phyloP scores from a whole-genome alignment of 805 yeast genomes.

The Cyberlindnera petersonii region DNA sequence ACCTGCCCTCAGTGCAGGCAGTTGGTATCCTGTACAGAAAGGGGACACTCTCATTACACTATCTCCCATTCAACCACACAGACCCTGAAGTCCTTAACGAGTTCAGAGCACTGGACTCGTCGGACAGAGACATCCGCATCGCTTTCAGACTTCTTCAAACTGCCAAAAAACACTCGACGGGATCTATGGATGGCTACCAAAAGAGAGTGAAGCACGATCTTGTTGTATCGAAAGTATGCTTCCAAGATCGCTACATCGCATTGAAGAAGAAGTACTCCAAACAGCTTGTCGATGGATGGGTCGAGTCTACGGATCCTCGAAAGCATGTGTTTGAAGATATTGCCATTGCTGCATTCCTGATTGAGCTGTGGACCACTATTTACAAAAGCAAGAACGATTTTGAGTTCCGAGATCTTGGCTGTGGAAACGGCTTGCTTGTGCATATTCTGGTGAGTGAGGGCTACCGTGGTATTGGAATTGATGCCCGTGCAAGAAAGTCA shows the following conservation, averaged over 20 bases:
- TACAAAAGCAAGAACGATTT: constrained; percentile 40
- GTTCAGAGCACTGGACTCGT: constrained; percentile 34
- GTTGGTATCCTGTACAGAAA: constrained; percentile 61
- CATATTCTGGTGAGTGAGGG: constrained; percentile 77
- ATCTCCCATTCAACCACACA: constrained; percentile 51
- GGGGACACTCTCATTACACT: constrained; percentile 61
- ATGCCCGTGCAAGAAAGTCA: constrained; percentile 84
- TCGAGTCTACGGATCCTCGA: constrained; percentile 90
- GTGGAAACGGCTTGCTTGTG: constrained; percentile 90
- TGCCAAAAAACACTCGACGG: constrained; percentile 76
- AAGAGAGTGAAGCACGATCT: constrained; percentile 86
- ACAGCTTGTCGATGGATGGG: constrained; percentile 74
- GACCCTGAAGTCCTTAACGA: constrained; percentile 26
- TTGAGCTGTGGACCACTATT: constrained; percentile 73
- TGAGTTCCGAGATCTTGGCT: constrained; percentile 85
- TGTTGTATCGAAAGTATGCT: constrained; percentile 75
- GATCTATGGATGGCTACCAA: constrained; percentile 79
- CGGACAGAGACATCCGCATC: constrained; percentile 71
- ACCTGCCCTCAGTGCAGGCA: constrained; percentile 79
- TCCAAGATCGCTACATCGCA: constrained; percentile 76
- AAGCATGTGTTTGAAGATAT: constrained; percentile 96
- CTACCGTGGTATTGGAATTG: constrained; percentile 77
- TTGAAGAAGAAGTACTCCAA: constrained; percentile 82
- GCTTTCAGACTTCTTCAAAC: constrained; percentile 79
- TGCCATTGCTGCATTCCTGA: constrained; percentile 90